Evolutionary conservation across 2,329 filamentous ascomycete genomes (phyloP).

Genomic region (Verruconis gallopava): DNA sequence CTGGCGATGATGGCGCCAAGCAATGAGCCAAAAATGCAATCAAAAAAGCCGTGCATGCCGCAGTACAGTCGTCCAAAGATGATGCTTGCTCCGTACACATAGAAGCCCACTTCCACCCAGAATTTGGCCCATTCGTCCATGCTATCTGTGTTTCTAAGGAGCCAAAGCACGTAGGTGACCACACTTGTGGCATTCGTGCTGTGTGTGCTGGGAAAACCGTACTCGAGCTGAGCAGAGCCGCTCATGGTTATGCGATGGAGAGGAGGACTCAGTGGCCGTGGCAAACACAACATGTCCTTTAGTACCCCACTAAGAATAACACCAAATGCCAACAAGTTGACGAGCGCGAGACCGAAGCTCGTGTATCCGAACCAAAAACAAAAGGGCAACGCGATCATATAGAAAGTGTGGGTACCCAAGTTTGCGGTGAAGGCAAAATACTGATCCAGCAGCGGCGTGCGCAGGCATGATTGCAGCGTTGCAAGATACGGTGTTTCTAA

Average conservation of each 20-base stretch:
- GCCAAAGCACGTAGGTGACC: conserved; percentile 66
- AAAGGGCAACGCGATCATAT: conserved; percentile 89
- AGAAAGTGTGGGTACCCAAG: conserved; percentile 94
- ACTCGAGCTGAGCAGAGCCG: conserved; percentile 84
- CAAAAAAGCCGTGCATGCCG: conserved; percentile 95
- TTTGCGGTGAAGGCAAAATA: conserved; percentile 97
- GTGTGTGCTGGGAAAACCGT: conserved; percentile 94
- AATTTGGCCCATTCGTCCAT: conserved; percentile 25
- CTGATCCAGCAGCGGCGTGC: conserved; percentile 75
- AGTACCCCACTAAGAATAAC: conserved; percentile 69
- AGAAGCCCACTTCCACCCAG: conserved; percentile 54
- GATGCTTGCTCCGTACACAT: conserved; percentile 81
- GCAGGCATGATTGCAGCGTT: conserved; percentile 65
- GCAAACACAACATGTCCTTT: conserved; percentile 88
- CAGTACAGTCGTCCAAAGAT: conserved; percentile 87
- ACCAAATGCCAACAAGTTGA: conserved; percentile 52
- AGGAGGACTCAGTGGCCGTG: conserved; percentile 81
- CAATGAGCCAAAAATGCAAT: conserved; percentile 68
- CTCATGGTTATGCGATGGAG: conserved; percentile 95
- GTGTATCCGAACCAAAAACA: conserved; percentile 94
- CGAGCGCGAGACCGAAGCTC: conserved; percentile 69
- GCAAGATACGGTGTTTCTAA: conserved; percentile 95
- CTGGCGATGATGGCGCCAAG: conserved; percentile 56
- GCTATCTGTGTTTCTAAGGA: conserved; percentile 51
- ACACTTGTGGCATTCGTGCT: conserved; percentile 95